Conservation (phyloP, 2,329 filamentous ascomycete species). For the Aureobasidium vineae region DNA sequence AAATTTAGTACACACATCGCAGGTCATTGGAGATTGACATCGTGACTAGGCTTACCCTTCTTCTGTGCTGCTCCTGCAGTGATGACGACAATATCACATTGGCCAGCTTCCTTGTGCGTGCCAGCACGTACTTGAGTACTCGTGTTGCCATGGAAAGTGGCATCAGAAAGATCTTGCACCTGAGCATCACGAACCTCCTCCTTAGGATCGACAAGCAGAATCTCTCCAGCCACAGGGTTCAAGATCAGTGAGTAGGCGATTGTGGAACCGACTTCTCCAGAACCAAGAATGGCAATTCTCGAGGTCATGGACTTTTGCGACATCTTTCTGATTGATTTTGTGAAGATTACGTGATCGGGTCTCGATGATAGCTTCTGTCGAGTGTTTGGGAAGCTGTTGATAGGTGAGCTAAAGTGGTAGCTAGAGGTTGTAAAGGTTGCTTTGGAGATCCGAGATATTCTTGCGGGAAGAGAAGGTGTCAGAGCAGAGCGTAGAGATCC, state of each 20-base stretch:
- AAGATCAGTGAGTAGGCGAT: conserved; percentile 54
- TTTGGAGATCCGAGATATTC: background rate
- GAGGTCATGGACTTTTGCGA: conserved; percentile 25
- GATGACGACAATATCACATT: conserved; percentile 56
- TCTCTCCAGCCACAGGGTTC: conserved; percentile 50
- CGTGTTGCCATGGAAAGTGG: conserved; percentile 47
- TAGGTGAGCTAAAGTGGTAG: background rate
- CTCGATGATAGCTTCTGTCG: background rate
- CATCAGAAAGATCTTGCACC: conserved; percentile 55
- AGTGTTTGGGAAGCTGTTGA: background rate
- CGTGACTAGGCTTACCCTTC: conserved; percentile 32
- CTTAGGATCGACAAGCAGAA: conserved; percentile 56
- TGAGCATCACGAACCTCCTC: conserved; percentile 49
- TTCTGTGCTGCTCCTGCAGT: conserved; percentile 56
- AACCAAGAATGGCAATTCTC: conserved; percentile 52
- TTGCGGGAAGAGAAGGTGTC: background rate
- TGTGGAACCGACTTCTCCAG: conserved; percentile 53
- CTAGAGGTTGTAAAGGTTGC: conserved; percentile 14
- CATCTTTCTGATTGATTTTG: conserved; percentile 4
- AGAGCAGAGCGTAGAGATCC: background rate
- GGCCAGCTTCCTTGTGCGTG: conserved; percentile 50
- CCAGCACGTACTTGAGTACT: conserved; percentile 48
- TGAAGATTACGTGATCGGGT: background rate
- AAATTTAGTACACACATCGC: background rate
- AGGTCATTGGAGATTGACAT: background rate